Conservation (phyloP, 2,329 filamentous ascomycete species). For the Beauveria asiatica region DNA sequence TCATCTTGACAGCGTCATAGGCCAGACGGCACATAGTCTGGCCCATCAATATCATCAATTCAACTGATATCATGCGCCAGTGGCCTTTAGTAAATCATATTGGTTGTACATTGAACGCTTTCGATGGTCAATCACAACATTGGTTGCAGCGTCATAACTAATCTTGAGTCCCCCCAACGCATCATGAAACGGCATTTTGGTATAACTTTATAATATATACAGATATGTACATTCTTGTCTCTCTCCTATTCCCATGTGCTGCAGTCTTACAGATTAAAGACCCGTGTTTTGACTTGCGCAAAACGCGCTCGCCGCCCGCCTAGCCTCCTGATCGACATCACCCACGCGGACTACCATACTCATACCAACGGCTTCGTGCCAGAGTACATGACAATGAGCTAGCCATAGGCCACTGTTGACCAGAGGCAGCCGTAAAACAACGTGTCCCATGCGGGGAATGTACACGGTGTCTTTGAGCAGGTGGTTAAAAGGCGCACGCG, state of each 20-base stretch:
- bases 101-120: too few species aligned
- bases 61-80: too few species aligned
- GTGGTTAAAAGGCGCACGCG: conserved; percentile 15
- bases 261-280: not conserved
- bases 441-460: conserved; percentile 27
- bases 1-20: too few species aligned
- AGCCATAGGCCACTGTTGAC: conserved; percentile 30
- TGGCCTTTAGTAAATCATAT: too few species aligned
- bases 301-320: not conserved
- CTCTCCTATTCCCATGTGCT: not conserved
- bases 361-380: conserved; percentile 32
- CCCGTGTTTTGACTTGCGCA: not conserved
- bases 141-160: too few species aligned
- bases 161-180: too few species aligned
- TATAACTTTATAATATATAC: too few species aligned
- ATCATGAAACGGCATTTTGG: too few species aligned
- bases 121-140: too few species aligned
- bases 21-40: too few species aligned
- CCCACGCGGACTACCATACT: conserved; percentile 24
- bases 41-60: too few species aligned
- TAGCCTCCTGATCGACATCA: not conserved
- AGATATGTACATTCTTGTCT: not conserved
- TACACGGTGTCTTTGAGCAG: conserved; percentile 27
- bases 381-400: conserved; percentile 30
- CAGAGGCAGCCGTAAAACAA: conserved; percentile 24